Base-by-base conservation (phyloP, 2,329 filamentous ascomycete genomes). In the Neofusicoccum cordaticola region DNA sequence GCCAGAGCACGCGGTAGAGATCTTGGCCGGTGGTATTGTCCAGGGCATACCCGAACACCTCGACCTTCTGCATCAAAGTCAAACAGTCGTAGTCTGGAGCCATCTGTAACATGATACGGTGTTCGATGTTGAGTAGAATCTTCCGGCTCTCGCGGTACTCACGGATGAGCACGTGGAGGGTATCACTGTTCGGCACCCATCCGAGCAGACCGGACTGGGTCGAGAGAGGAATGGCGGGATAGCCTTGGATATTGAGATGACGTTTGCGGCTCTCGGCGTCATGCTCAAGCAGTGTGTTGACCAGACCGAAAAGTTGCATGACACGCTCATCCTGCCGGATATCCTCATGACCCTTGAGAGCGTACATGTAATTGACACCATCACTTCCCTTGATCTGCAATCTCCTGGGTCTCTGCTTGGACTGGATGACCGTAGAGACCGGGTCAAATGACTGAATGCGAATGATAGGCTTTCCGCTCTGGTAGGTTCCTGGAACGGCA, bases 51-150 rank as follows among this genome's bases (percentile, higher is more conserved):
- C 95, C 94, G 75, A 99, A 99, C 11, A 99, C 95, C 78, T 99
- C 96, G 0, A 99, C 96, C 81, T 99, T 99, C 76, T 99, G 96
- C 95, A 99, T 98, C 41, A 99, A 86, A 0, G 96, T 98, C 52
- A 99, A 87, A 72, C 97, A 97, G 75, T 99, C 95, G 73, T 98
- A 99, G 75, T 99, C 95, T 0, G 95, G 96, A 27, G 95, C 95
- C 95, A 99, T 99, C 77, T 99, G 96, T 64, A 99, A 83, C 95
- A 99, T 99, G 76, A 99, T 99, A 48, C 96, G 90, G 75, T 99
- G 95, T 80, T 99, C 95, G 68, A 99, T 99, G 74, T 99, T 99
- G 69, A 99, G 89, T 44, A 99, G 82, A 69, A 99, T 99, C 81
- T 97, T 97, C 63, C 95, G 88, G 70, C 91, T 96, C 77, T 99